A percentile compares a stretch with the other conserved stretches of the same genome.
Evolutionary conservation across 1,284 basidiomycete genomes (phyloP).

Genomic region (Limonomyces culmigenus): DNA sequence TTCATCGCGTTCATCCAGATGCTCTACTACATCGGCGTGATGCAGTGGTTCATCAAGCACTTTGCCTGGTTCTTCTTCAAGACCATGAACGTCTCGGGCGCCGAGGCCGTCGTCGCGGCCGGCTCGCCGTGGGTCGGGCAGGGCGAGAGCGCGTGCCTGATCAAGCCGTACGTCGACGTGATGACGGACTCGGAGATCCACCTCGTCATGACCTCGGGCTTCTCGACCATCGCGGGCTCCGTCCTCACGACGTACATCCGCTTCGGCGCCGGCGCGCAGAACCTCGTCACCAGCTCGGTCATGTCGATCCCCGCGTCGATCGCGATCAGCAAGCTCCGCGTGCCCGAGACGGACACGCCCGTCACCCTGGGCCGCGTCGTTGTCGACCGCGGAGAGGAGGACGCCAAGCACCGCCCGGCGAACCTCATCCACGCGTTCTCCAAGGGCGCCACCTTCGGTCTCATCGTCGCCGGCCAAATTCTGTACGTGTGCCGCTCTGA

Average conservation of each 20-base stretch:
- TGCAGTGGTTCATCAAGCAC: constrained; percentile 78
- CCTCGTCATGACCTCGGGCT: constrained; percentile 78
- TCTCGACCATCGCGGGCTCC: constrained; percentile 83
- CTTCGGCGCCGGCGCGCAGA: constrained; percentile 69
- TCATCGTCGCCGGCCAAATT: constrained; percentile 75
- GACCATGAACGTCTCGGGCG: constrained; percentile 73
- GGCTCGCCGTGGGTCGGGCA: constrained; percentile 87
- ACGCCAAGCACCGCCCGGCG: constrained; percentile 34
- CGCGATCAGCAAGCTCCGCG: constrained; percentile 74
- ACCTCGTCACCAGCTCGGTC: constrained; percentile 78
- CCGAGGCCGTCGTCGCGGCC: constrained; percentile 83
- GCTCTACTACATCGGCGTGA: constrained; percentile 73
- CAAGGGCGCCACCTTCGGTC: constrained; percentile 73
- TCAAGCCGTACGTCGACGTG: constrained; percentile 71
- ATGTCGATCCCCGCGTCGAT: constrained; percentile 94
- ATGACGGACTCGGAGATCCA: constrained; percentile 87
- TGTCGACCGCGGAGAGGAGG: constrained; percentile 56
- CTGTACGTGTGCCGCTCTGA: no score
- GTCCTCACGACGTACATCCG: constrained; percentile 75
- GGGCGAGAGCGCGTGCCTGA: constrained; percentile 75
- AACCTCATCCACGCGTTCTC: constrained; percentile 83
- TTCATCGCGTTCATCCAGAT: constrained; percentile 81
- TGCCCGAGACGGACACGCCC: constrained; percentile 74
- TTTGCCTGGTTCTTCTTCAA: constrained; percentile 92
- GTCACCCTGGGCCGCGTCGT: constrained; percentile 70